Conservation (phyloP, 768 basidiomycete genomes). For the Mycena metata region DNA sequence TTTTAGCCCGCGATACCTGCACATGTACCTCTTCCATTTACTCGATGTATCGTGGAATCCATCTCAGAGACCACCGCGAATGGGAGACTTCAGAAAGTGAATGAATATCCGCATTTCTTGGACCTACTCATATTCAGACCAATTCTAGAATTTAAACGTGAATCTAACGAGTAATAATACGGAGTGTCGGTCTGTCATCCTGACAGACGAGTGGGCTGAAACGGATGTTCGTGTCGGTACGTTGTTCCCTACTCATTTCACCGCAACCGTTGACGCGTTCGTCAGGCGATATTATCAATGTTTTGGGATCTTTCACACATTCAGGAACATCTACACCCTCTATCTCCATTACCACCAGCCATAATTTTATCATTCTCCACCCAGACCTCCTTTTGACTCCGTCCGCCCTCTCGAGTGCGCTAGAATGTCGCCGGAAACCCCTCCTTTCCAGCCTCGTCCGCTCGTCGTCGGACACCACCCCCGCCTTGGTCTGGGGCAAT, state of each 20-base stretch:
- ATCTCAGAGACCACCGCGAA: constrained; percentile 53
- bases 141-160: constrained; percentile 48
- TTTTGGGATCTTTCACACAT: constrained; percentile 67
- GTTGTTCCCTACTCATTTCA: constrained; percentile 29
- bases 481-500: constrained; percentile 89
- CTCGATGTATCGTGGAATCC: constrained; percentile 68
- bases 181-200: constrained; percentile 62
- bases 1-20: constrained; percentile 28
- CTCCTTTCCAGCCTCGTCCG: constrained; percentile 78
- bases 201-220: constrained; percentile 85
- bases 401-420: constrained; percentile 86
- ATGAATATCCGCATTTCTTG: constrained; percentile 39
- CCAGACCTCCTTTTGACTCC: constrained; percentile 94
- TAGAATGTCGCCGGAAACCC: constrained; percentile 88
- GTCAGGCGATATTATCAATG: constrained; percentile 84
- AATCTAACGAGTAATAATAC: constrained; percentile 63
- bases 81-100: constrained; percentile 59
- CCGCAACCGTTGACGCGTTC: neutral
- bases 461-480: constrained; percentile 69
- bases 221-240: constrained; percentile 73
- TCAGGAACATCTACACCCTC: constrained; percentile 46
- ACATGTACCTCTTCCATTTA: constrained; percentile 52
- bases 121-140: neutral
- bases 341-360: constrained; percentile 72
- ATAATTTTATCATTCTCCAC: constrained; percentile 86